These are phyloP conservation scores for Kockovaella imperatae DNA, from an alignment of 768 basidiomycete genomes.

Conservation along the genomic window DNA sequence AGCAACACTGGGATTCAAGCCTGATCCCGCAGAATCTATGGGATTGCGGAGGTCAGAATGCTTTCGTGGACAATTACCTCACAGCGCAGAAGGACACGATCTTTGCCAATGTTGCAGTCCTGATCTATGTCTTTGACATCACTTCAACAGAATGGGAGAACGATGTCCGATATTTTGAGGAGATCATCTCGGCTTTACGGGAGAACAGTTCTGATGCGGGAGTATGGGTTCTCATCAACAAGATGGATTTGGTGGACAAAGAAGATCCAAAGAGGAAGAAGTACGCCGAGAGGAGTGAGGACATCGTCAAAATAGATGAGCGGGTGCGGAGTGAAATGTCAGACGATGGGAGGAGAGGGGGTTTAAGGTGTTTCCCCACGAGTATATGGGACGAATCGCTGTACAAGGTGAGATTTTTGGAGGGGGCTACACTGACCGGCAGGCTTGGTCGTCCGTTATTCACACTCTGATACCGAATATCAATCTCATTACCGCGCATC, in stretches of 20 bases:
- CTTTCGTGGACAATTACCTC: constrained; percentile 96
- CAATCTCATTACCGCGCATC: constrained; percentile 74
- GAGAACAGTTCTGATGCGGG: constrained; percentile 53
- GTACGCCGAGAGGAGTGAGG: constrained; percentile 65
- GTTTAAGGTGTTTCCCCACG: constrained; percentile 74
- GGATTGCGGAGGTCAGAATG: constrained; percentile 98
- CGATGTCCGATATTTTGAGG: constrained; percentile 84
- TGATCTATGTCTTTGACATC: constrained; percentile 98
- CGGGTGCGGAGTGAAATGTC: constrained; percentile 39
- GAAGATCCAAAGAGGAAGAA: constrained; percentile 50
- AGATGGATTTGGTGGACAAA: constrained; percentile 80
- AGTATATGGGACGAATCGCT: constrained; percentile 96
- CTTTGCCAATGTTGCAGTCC: constrained; percentile 90
- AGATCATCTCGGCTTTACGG: constrained; percentile 75
- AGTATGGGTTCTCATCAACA: constrained; percentile 87
- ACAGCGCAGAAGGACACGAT: constrained; percentile 85
- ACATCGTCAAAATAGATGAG: constrained; percentile 59
- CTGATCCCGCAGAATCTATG: constrained; percentile 58
- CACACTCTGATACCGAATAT: constrained; percentile 95
- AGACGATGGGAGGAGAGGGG: constrained; percentile 7
- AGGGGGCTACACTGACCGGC: not conserved
- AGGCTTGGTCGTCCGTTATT: constrained; percentile 99
- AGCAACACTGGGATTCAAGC: constrained; percentile 1
- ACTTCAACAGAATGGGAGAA: constrained; percentile 71
- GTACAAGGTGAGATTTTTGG: constrained; percentile 60